Evolutionary conservation across 176 grass and related monocot genomes (phyloP), one percentile per base, ranked within the genome.

Genomic region (Eragrostis nindensis): DNA sequence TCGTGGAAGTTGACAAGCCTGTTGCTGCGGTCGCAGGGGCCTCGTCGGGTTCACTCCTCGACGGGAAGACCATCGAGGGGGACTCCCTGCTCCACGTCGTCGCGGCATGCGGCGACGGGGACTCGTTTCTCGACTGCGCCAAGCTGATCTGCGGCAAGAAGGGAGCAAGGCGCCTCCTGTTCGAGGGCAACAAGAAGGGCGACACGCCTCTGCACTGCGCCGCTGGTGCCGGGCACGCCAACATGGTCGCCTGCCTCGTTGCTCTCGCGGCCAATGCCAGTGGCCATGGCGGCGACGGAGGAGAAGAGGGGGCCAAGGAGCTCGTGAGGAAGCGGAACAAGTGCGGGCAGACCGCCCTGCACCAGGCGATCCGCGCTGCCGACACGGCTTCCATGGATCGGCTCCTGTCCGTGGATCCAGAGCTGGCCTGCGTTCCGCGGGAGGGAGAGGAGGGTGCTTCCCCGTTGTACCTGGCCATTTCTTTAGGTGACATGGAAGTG

Each of bases 181-280:
- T 24, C 7, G 46, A 45, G 2, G 14, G 69, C 69, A 72, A 72
- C 69, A 9, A 29, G 24, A 52, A 72, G 7, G 69, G 38, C 21
- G 41, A 69, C 39, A 69, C 66, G 66, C 19, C 66, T 11, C 8
- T 69, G 66, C 66, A 69, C 69, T 32, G 69, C 15, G 45, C 69
- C 15, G 69, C 69, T 0, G 7, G 6, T 19, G 69, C 69, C 0
- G 45, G 45, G 26, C 29, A 50, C 8, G 25, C 44, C 13, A 18
- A 11, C 0, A 52, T 72, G 45, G 17, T 72, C 25, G 13, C 45
- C 45, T 72, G 45, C 46, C 69, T 72, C 5, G 5, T 69, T 15
- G 41, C 1, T 0, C 43, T 70, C n/a, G 10, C 21, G 0, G 11
- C 11, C 44, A 1, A 3, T 21, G 40, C n/a, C n/a, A n/a, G n/a